Evolutionary conservation across 2,329 filamentous ascomycete genomes (phyloP).

Genomic region (Penicillium thymicola): DNA sequence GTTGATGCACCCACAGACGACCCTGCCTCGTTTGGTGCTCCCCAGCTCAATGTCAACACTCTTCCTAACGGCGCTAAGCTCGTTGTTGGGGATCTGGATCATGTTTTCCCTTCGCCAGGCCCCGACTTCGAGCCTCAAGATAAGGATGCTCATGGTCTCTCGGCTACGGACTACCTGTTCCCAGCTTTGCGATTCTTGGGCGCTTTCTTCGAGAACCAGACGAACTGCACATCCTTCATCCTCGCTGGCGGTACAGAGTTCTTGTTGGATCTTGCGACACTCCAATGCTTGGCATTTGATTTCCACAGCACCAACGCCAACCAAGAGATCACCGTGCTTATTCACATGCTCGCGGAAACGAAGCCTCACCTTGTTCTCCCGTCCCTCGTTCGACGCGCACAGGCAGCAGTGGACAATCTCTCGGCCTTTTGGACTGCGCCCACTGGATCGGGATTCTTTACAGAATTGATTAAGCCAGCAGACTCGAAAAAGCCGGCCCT

Average conservation of each 20-base stretch:
- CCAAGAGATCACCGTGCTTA: slow-evolving; percentile 67
- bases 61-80: slow-evolving; percentile 41
- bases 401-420: slow-evolving; percentile 65
- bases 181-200: slow-evolving; percentile 73
- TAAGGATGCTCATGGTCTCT: slow-evolving; percentile 49
- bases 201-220: slow-evolving; percentile 71
- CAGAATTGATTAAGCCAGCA: slow-evolving; percentile 53
- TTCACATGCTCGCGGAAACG: slow-evolving; percentile 74
- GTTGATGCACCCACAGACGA: slow-evolving; percentile 25
- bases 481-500: slow-evolving; percentile 19
- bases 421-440: slow-evolving; percentile 61
- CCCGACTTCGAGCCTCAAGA: slow-evolving; percentile 46
- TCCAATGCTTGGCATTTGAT: slow-evolving; percentile 74
- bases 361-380: slow-evolving; percentile 79
- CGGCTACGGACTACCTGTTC: slow-evolving; percentile 67
- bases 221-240: slow-evolving; percentile 70
- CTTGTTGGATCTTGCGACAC: slow-evolving; percentile 77
- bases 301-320: slow-evolving; percentile 66
- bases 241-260: slow-evolving; percentile 76
- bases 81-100: slow-evolving; percentile 28
- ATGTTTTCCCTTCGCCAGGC: slow-evolving; percentile 26
- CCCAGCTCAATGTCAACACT: slow-evolving; percentile 25
- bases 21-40: slow-evolving; percentile 24
- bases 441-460: slow-evolving; percentile 63
- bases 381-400: slow-evolving; percentile 71